Conservation (phyloP, 306 rosid genomes). For the Ceratonia siliqua region DNA sequence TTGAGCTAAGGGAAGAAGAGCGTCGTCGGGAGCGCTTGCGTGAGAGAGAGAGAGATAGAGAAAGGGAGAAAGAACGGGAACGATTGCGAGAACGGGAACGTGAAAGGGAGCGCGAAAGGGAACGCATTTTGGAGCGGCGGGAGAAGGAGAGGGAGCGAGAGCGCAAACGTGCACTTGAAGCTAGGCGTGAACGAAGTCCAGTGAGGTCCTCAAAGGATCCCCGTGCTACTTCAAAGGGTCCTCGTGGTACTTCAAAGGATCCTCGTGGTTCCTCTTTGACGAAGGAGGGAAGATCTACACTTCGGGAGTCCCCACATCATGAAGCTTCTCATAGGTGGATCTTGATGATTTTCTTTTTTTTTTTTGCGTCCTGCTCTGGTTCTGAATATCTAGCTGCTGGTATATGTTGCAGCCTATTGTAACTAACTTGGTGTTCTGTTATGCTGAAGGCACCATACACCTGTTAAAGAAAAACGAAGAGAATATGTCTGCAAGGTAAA, state of each 20-base stretch:
- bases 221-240: slow-evolving; percentile 60
- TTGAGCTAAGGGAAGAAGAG: slow-evolving; percentile 93
- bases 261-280: slow-evolving; percentile 77
- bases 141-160: slow-evolving; percentile 89
- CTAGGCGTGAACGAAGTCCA: slow-evolving; percentile 49
- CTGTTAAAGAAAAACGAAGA: slow-evolving; percentile 97
- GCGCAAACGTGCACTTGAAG: slow-evolving; percentile 75
- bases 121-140: slow-evolving; percentile 79
- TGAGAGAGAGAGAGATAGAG: slow-evolving; percentile 87
- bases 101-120: slow-evolving; percentile 74
- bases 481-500: slow-evolving; percentile 99
- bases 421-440: slow-evolving; percentile 94
- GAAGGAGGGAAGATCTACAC: slow-evolving; percentile 77
- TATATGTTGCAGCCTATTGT: slow-evolving; percentile 68
- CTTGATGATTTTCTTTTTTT: slow-evolving; percentile 72
- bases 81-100: slow-evolving; percentile 70
- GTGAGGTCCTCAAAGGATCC: slow-evolving; percentile 69
- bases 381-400: slow-evolving; percentile 78
- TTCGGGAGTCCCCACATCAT: slow-evolving; percentile 83
- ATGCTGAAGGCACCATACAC: slow-evolving; percentile 99
- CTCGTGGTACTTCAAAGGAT: slow-evolving; percentile 67
- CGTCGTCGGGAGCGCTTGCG: slow-evolving; percentile 92
- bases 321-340: slow-evolving; percentile 92
- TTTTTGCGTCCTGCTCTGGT: slow-evolving; percentile 75
- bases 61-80: slow-evolving; percentile 79